Conservation (phyloP, 441 rosid genomes). For the Gossypium trilobum region DNA sequence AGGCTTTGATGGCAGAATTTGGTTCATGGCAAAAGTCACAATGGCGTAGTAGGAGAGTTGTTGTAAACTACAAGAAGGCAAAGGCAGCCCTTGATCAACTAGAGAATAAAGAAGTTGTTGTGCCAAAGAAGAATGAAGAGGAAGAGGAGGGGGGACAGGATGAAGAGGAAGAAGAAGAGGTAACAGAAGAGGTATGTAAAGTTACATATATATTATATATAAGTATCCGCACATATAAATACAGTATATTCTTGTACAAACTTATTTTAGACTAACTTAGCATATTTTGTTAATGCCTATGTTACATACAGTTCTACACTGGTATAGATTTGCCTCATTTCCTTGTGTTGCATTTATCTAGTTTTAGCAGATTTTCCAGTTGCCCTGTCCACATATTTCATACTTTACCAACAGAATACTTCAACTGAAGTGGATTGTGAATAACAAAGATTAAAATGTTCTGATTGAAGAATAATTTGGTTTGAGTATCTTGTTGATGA, state of each 20-base stretch:
- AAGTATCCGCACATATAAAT: background rate
- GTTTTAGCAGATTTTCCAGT: background rate
- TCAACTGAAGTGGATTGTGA: background rate
- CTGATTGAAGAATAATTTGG: background rate
- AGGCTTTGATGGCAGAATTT: conserved; percentile 63
- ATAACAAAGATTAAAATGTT: background rate
- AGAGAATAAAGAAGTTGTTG: conserved; percentile 66
- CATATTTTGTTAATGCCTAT: background rate
- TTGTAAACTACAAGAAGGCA: conserved; percentile 63
- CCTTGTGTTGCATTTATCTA: conserved; percentile 1
- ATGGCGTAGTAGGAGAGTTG: conserved; percentile 63
- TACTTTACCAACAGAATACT: background rate
- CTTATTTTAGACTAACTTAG: background rate
- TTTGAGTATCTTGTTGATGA: background rate
- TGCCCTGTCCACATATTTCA: background rate
- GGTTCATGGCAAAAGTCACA: conserved; percentile 74
- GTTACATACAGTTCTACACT: background rate
- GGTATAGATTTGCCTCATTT: background rate
- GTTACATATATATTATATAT: background rate
- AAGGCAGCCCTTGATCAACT: conserved; percentile 81
- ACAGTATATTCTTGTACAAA: background rate
- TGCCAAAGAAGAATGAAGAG: conserved; percentile 44
- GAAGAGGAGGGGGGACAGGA: conserved; percentile 43
- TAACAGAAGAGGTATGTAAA: conserved; percentile 60
- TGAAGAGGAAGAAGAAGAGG: conserved; percentile 63